Base-by-base conservation (phyloP, 305 asterid genomes). In the Stenogyne calaminthoides region DNA sequence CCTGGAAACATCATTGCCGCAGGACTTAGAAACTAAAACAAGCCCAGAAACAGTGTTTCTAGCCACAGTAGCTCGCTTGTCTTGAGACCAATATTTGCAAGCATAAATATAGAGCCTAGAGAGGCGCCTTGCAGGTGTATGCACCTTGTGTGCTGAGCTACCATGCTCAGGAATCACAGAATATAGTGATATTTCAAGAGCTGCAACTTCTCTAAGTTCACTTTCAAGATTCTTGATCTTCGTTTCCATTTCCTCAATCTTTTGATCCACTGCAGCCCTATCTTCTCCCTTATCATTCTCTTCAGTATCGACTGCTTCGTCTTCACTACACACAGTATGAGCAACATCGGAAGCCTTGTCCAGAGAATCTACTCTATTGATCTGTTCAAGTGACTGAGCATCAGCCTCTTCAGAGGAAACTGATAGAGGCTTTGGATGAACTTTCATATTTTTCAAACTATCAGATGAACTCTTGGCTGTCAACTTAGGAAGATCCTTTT, bases 101-200 rank as follows among this genome's bases (percentile, higher is more conserved):
- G 99, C 97, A 81, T 88, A 85, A 64, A 91, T 82, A 68, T 91
- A 94, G 62, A 91, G 87, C 60, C 99, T 86, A 67, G 95, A 86
- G 72, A 91, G 96, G 72, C 97, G 95, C 76, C 99, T 86, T 25
- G 98, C 96, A 72, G 99, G 96, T 71, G 96, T 88, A 79, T 94
- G 98, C 84, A 90, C 89, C 85, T 94, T 94, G 82, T 94, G 97
- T 61, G 93, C 90, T 4, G 97, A 91, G 84, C 89, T 87, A 42
- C 91, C 92, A 83, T 94, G 99, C 80, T 91, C 99, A 66, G 99
- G 97, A 54, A 88, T 91, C 69, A 94, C 93, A 73, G 97, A 90
- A 78, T 94, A 94, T 15, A 94, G 85, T 40, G 98, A 84, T 74
- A 94, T 82, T 88, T 94, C 99, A 74, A 94, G 85, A 75, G 99